A percentile compares a stretch with the other conserved stretches of the same genome.
These are phyloP conservation scores for Mariannaea elegans DNA, from an alignment of 2,329 filamentous ascomycete species.

Conservation along the genomic window DNA sequence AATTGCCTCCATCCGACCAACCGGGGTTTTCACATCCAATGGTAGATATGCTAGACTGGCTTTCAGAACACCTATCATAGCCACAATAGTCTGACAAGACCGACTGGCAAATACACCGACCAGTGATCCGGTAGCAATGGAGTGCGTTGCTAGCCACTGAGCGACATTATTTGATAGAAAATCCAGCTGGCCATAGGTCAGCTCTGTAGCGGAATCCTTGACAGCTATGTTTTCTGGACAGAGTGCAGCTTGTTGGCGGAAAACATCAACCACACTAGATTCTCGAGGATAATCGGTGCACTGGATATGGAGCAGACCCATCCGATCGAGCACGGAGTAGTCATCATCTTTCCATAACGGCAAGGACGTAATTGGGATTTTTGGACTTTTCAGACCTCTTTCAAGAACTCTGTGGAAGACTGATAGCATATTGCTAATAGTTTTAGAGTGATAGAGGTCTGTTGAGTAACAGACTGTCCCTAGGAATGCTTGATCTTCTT, in stretches of 20 bases:
- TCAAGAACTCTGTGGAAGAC: slow-evolving; percentile 30
- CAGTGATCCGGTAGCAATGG: slow-evolving; percentile 2
- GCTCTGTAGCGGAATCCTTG: slow-evolving; percentile 18
- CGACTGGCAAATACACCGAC: slow-evolving; percentile 17
- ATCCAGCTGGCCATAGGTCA: slow-evolving; percentile 35
- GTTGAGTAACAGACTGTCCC: slow-evolving; percentile 30
- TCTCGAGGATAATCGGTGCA: slow-evolving; percentile 27
- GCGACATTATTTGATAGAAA: slow-evolving; percentile 22
- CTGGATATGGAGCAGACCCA: slow-evolving; percentile 28
- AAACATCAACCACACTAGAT: slow-evolving; percentile 35
- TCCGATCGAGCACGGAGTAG: slow-evolving; percentile 9
- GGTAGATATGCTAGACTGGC: slow-evolving; percentile 30
- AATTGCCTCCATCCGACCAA: slow-evolving; percentile 19
- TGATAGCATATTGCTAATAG: slow-evolving; percentile 27
- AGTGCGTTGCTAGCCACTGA: not conserved
- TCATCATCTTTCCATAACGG: slow-evolving; percentile 8
- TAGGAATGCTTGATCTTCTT: slow-evolving; percentile 15
- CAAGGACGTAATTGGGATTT: not conserved
- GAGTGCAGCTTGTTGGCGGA: slow-evolving; percentile 30
- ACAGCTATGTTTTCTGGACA: slow-evolving; percentile 28
- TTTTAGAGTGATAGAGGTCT: slow-evolving; percentile 34
- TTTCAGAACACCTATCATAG: slow-evolving; percentile 28
- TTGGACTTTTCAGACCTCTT: slow-evolving; percentile 21
- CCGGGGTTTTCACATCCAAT: slow-evolving; percentile 24
- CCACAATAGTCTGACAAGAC: slow-evolving; percentile 20